Evolutionary conservation across 2,329 filamentous ascomycete species (phyloP), one percentile per base, ranked within the genome.

Genomic region (Paracamarosporium sp.): DNA sequence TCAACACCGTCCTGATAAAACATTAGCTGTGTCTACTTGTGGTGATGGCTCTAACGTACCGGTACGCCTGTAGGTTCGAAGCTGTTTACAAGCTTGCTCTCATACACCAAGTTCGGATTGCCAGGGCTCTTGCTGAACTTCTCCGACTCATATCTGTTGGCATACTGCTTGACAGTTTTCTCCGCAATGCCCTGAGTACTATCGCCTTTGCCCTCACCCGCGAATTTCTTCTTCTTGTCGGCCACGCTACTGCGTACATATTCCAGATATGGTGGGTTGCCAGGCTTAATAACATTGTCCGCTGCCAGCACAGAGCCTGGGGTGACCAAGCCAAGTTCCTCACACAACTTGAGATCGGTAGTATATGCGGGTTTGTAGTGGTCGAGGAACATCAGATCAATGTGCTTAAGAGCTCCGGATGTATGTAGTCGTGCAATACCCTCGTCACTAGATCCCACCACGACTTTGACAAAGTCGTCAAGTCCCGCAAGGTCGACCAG

Each of bases 321-420:
- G 0, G 79, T 80, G 3, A 95, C 80, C 33, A 94, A 72, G 0
- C 82, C 83, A 5, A 93, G 78, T 36, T 90, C 82, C 77, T 95
- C 91, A 70, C 88, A 91, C 0, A 93, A 82, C 77, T 92, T 92
- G 59, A 94, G 76, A 66, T 95, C 92, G 0, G 85, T 83, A 0
- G 85, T 86, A 72, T 94, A 95, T 0, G 88, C 85, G 0, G 89
- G 88, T 75, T 94, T 93, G 76, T 89, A 89, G 74, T 95, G 91
- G 68, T 95, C 92, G 33, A 95, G 78, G 74, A 95, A 94, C 74
- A 93, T 80, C 36, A 93, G 77, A 65, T 92, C 90, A 58, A 93
- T 85, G 44, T 83, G 81, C 24, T 80, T 75, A 24, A 93, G 72
- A 4, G 72, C 67, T 0, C 86, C 86, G 3, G 80, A 73, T 1